A percentile compares a stretch with the other conserved stretches of the same genome.
Conservation (phyloP, 768 basidiomycete genomes). For the Paxillus involutus region DNA sequence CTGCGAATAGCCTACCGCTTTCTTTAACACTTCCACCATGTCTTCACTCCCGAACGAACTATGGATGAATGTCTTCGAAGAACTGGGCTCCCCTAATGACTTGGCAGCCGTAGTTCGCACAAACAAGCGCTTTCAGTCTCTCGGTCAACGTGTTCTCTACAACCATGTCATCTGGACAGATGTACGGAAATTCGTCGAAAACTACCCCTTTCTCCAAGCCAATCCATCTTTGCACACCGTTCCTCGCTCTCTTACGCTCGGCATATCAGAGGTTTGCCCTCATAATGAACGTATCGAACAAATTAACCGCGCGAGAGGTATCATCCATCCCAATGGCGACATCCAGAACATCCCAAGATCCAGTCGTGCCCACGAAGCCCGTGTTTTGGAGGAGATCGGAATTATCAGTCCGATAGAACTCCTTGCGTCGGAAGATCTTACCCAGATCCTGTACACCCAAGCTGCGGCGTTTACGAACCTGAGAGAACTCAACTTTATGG, state of each 20-base stretch:
- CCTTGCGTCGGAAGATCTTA: constrained; percentile 18
- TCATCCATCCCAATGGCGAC: constrained; percentile 17
- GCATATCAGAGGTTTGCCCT: constrained; percentile 20
- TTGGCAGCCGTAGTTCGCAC: constrained; percentile 32
- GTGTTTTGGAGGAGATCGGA: constrained; percentile 23
- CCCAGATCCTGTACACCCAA: constrained; percentile 20
- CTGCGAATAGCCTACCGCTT: no score
- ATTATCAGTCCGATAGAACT: constrained; percentile 18
- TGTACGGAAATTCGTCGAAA: constrained; percentile 27
- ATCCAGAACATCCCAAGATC: constrained; percentile 15
- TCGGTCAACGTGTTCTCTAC: constrained; percentile 32
- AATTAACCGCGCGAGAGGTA: constrained; percentile 24
- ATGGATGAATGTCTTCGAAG: constrained; percentile 39
- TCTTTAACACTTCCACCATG: constrained; percentile 8
- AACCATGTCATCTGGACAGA: constrained; percentile 34
- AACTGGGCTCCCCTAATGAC: constrained; percentile 29
- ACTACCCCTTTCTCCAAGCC: constrained; percentile 15
- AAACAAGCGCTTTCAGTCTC: constrained; percentile 30
- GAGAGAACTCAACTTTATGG: constrained; percentile 35
- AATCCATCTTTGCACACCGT: constrained; percentile 8
- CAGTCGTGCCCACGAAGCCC: constrained; percentile 22
- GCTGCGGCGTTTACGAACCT: constrained; percentile 33
- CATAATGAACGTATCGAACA: constrained; percentile 28
- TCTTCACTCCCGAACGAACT: constrained; percentile 35
- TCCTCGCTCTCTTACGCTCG: constrained; percentile 24